Percentiles rank a stretch among this genome's conserved stretches.
These are phyloP conservation scores for Fagopyrum tataricum DNA, from an alignment of 148 eudicot genomes.

Conservation along the genomic window DNA sequence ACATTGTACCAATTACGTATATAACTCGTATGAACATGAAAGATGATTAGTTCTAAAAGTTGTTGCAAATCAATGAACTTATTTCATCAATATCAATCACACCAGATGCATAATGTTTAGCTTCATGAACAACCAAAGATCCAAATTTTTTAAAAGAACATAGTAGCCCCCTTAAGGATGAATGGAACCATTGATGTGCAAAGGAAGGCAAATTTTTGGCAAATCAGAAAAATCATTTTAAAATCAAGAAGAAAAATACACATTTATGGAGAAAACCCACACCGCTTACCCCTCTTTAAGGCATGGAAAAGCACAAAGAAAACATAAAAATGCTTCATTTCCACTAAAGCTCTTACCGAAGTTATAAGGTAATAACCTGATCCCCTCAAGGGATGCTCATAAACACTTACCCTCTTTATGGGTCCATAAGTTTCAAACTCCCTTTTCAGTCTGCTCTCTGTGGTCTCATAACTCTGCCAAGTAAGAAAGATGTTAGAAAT, in stretches of 20 bases:
- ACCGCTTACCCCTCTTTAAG: not conserved
- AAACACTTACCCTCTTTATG: conserved; percentile 66
- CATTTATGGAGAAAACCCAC: too few species aligned
- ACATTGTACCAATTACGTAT: not conserved
- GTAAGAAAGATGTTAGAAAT: not conserved
- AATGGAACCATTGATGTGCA: not conserved
- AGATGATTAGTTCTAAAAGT: not conserved
- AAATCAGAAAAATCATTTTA: not conserved
- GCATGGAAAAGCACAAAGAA: not conserved
- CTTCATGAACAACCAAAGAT: not conserved
- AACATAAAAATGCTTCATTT: not conserved
- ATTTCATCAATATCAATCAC: not conserved
- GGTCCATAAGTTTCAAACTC: conserved; percentile 99
- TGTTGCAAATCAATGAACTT: not conserved
- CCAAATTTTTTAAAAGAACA: not conserved
- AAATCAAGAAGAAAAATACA: too few species aligned
- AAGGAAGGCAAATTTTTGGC: not conserved
- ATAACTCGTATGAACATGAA: not conserved
- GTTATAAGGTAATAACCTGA: conserved; percentile 14
- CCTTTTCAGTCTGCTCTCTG: conserved; percentile 96
- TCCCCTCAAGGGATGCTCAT: conserved; percentile 17
- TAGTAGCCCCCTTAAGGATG: not conserved
- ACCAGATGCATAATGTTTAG: not conserved
- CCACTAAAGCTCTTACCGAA: conserved; percentile 10
- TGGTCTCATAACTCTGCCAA: conserved; percentile 48